These are phyloP conservation scores for Arthrobotrys pseudoclavata DNA, from an alignment of 2,329 filamentous ascomycete species.

Conservation along the genomic window DNA sequence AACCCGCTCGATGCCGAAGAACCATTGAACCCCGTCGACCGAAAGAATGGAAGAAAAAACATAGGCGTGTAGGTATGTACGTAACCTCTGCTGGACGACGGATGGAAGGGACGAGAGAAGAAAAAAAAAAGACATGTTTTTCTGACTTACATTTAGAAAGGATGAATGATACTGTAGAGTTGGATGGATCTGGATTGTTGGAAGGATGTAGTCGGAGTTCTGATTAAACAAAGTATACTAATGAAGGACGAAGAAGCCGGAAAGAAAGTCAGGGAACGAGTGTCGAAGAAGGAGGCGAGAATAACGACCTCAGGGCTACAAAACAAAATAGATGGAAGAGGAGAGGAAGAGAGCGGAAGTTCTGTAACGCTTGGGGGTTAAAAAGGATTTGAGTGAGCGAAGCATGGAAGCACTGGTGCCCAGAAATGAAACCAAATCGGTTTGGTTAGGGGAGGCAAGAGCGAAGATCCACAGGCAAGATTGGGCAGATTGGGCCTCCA, in stretches of 20 bases:
- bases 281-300: conserved; percentile 58
- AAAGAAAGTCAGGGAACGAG: conserved; percentile 58
- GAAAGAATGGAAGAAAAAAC: background rate
- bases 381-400: conserved; percentile 42
- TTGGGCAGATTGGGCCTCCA: conserved; percentile 23
- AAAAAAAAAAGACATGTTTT: background rate
- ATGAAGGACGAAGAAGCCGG: conserved; percentile 46
- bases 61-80: background rate
- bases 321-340: conserved; percentile 31
- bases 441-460: conserved; percentile 46
- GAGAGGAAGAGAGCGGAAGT: conserved; percentile 37
- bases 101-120: background rate
- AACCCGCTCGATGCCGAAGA: conserved; percentile 2
- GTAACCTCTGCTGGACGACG: background rate
- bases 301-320: conserved; percentile 21
- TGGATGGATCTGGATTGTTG: conserved; percentile 21
- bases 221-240: conserved; percentile 37
- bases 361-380: conserved; percentile 58
- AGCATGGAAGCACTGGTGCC: conserved; percentile 18
- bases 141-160: conserved; percentile 25
- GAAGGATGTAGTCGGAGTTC: conserved; percentile 15
- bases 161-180: conserved; percentile 3
- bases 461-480: conserved; percentile 33
- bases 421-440: conserved; percentile 53
- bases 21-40: conserved; percentile 1